phyloP scores from a whole-genome alignment of 73 alveolate genomes.

The Symbiodinium pilosum region DNA sequence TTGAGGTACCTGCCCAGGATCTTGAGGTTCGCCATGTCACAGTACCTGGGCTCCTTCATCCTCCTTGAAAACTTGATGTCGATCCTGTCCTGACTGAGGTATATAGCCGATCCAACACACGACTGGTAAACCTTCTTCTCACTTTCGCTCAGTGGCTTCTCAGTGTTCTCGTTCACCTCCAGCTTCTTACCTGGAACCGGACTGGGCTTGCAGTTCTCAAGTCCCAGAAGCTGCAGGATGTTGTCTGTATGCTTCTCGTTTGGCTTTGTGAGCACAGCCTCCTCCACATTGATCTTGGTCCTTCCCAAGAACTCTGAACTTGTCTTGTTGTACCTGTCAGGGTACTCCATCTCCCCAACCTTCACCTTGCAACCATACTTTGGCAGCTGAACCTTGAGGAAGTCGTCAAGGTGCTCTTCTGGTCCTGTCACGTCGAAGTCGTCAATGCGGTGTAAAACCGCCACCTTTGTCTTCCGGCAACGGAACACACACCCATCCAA shows the following conservation, averaged over 20 bases:
- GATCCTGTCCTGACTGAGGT: not conserved
- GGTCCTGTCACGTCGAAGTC: no score
- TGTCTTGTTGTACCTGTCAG: not conserved
- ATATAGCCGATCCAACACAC: conserved; percentile 5
- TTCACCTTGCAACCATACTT: not conserved
- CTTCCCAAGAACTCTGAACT: conserved; percentile 16
- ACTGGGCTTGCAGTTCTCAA: not conserved
- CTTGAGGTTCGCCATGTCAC: conserved; percentile 24
- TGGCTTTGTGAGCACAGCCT: not conserved
- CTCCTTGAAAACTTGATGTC: no score
- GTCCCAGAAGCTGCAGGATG: not conserved
- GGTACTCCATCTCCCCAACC: conserved; percentile 7
- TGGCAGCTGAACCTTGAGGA: not conserved
- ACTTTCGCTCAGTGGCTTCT: not conserved
- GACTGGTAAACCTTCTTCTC: no score
- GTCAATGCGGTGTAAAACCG: no score
- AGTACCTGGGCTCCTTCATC: not conserved
- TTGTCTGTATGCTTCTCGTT: not conserved
- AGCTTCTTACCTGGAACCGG: conserved; percentile 19
- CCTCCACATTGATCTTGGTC: not conserved
- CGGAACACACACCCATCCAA: no score
- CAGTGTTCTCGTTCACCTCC: not conserved
- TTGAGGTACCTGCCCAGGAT: not conserved
- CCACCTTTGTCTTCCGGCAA: no score
- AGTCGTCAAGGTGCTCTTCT: not conserved